Evolutionary conservation across 257 asterid species (phyloP).

Genomic region (Knoxia roxburghii): DNA sequence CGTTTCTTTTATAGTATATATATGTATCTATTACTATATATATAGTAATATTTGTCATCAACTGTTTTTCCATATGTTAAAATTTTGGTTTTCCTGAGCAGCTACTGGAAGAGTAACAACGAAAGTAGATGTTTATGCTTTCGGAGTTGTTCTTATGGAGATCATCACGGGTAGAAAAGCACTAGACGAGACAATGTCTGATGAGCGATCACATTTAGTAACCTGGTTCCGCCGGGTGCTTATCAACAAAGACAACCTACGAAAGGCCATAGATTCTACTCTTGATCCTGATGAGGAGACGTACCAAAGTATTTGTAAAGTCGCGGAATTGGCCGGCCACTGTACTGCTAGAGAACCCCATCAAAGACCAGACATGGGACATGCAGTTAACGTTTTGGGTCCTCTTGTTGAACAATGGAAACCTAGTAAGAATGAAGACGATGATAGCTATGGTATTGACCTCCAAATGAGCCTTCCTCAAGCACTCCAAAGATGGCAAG

Average conservation of each 20-base stretch:
- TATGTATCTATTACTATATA: too few relatives aligned
- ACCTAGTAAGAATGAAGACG: conserved; percentile 61
- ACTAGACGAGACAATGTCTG: conserved; percentile 76
- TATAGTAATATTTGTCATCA: too few relatives aligned
- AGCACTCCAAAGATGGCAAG: conserved; percentile 92
- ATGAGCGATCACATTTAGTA: conserved; percentile 78
- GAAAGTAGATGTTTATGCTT: conserved; percentile 87
- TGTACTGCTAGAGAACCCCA: conserved; percentile 87
- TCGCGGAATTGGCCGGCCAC: conserved; percentile 82
- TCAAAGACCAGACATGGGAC: conserved; percentile 99
- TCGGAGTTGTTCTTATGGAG: conserved; percentile 90
- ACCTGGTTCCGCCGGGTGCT: conserved; percentile 94
- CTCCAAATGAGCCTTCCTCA: conserved; percentile 85
- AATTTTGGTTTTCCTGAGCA: conserved; percentile 21
- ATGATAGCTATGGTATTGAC: conserved; percentile 56
- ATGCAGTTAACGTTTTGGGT: conserved; percentile 78
- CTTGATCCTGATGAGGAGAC: conserved; percentile 76
- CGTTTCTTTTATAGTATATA: too few relatives aligned
- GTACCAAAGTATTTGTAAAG: conserved; percentile 75
- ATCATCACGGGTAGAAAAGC: conserved; percentile 78
- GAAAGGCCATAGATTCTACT: conserved; percentile 57
- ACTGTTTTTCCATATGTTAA: background rate
- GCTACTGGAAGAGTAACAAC: conserved; percentile 97
- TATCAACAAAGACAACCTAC: conserved; percentile 66
- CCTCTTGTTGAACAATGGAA: conserved; percentile 93